Evolutionary conservation across 306 rosid species (phyloP).

Genomic region (Corylus avellana): DNA sequence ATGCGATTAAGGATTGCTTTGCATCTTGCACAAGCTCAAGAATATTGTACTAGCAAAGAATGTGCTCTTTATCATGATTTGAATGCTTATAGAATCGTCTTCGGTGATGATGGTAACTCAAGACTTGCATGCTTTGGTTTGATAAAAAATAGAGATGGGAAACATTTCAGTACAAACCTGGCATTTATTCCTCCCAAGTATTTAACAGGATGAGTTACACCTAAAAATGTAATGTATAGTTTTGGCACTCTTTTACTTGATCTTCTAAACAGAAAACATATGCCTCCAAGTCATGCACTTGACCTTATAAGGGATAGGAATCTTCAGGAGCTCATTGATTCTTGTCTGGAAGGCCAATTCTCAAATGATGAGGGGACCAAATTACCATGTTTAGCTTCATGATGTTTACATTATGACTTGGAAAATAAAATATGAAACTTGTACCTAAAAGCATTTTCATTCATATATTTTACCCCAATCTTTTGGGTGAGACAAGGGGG

Average conservation of each 20-base stretch:
- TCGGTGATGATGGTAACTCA: slow-evolving; percentile 61
- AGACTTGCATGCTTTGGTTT: slow-evolving; percentile 95
- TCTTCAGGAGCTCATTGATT: slow-evolving; percentile 84
- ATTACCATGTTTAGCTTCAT: slow-evolving; percentile 87
- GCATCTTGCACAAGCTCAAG: slow-evolving; percentile 89
- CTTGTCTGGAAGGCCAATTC: slow-evolving; percentile 93
- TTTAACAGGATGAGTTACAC: slow-evolving; percentile 86
- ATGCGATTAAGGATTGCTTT: slow-evolving; percentile 95
- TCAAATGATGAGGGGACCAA: slow-evolving; percentile 87
- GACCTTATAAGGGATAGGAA: slow-evolving; percentile 91
- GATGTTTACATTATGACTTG: slow-evolving; percentile 74
- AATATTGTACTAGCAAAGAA: slow-evolving; percentile 88
- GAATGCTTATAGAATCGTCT: slow-evolving; percentile 87
- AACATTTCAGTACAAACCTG: slow-evolving; percentile 91
- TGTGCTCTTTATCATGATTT: slow-evolving; percentile 95
- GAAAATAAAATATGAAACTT: no score
- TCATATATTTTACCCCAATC: neutral
- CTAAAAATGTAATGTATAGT: slow-evolving; percentile 90
- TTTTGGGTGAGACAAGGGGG: neutral
- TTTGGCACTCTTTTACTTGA: slow-evolving; percentile 96
- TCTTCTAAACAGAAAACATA: slow-evolving; percentile 95
- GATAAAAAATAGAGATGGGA: slow-evolving; percentile 98
- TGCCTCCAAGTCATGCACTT: slow-evolving; percentile 99
- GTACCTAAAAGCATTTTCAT: slow-evolving; percentile 9
- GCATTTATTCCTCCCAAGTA: slow-evolving; percentile 96